Conservation (phyloP, 164 flowering plant species). For the Piper betle region DNA sequence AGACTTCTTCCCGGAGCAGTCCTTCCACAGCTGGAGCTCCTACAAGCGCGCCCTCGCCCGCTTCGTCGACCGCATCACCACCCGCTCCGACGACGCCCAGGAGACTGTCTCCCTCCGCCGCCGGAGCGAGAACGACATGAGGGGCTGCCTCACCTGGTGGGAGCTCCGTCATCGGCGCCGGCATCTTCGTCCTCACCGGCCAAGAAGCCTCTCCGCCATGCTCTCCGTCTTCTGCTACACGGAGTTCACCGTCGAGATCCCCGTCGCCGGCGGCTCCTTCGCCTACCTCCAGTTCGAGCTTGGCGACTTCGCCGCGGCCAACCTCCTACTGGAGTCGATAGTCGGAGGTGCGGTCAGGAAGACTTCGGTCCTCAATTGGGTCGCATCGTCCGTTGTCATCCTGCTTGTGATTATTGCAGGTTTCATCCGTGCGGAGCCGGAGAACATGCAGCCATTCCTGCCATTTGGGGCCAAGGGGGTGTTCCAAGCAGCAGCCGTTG, state of each 20-base stretch:
- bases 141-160: conserved; percentile 73
- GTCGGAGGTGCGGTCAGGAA: conserved; percentile 44
- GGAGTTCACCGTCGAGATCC: conserved; percentile 66
- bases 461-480: conserved; percentile 46
- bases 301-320: conserved; percentile 69
- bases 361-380: conserved; percentile 46
- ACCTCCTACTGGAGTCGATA: conserved; percentile 51
- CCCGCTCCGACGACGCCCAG: conserved; percentile 44
- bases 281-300: conserved; percentile 54
- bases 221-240: conserved; percentile 68
- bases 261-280: conserved; percentile 79
- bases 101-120: conserved; percentile 34
- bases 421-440: conserved; percentile 25
- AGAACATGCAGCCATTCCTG: conserved; percentile 50
- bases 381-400: conserved; percentile 30
- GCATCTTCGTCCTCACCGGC: conserved; percentile 67
- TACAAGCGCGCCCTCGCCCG: conserved; percentile 46
- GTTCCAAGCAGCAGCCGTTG: conserved; percentile 59
- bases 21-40: conserved; percentile 36
- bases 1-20: conserved; percentile 37
- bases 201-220: conserved; percentile 64
- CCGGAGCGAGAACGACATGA: conserved; percentile 43
- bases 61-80: conserved; percentile 46
- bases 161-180: conserved; percentile 87
- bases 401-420: conserved; percentile 38